Conservation (phyloP, 495 filamentous ascomycete genomes). For the Daldinia decipiens region DNA sequence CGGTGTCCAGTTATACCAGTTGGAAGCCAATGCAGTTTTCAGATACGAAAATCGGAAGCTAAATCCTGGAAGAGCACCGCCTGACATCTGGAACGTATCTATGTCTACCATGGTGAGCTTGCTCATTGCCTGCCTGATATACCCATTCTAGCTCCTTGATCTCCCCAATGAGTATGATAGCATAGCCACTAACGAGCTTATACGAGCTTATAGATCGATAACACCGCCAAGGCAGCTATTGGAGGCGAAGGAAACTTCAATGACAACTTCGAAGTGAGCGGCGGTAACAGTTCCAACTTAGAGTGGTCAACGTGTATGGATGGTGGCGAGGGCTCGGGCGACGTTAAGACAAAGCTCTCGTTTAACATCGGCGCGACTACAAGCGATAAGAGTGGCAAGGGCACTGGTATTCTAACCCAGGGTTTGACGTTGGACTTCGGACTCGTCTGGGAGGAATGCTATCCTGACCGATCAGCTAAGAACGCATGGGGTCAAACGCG, state of each 20-base stretch:
- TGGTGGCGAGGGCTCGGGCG: constrained; percentile 36
- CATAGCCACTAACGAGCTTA: not conserved
- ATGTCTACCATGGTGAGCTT: constrained; percentile 39
- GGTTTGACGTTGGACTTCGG: constrained; percentile 38
- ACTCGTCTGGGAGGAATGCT: constrained; percentile 35
- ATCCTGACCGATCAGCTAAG: constrained; percentile 18
- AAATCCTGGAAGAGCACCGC: constrained; percentile 35
- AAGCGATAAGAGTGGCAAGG: constrained; percentile 36
- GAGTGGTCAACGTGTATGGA: constrained; percentile 43
- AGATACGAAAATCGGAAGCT: constrained; percentile 37
- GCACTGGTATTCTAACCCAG: constrained; percentile 23
- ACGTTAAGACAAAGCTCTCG: constrained; percentile 39
- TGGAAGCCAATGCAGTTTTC: constrained; percentile 29
- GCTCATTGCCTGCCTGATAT: not conserved
- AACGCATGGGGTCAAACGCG: constrained; percentile 36
- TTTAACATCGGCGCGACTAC: constrained; percentile 30
- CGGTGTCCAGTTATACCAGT: constrained; percentile 34
- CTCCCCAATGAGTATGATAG: not conserved
- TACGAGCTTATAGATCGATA: constrained; percentile 23
- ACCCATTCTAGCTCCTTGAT: no score
- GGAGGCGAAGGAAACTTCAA: constrained; percentile 35
- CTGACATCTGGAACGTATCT: constrained; percentile 40
- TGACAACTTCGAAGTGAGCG: constrained; percentile 22
- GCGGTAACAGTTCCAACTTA: constrained; percentile 17
- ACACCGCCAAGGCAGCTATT: constrained; percentile 18